Evolutionary conservation across 2,329 filamentous ascomycete species (phyloP), one percentile per base, ranked within the genome.

Genomic region (Pestalotiopsis sp.): DNA sequence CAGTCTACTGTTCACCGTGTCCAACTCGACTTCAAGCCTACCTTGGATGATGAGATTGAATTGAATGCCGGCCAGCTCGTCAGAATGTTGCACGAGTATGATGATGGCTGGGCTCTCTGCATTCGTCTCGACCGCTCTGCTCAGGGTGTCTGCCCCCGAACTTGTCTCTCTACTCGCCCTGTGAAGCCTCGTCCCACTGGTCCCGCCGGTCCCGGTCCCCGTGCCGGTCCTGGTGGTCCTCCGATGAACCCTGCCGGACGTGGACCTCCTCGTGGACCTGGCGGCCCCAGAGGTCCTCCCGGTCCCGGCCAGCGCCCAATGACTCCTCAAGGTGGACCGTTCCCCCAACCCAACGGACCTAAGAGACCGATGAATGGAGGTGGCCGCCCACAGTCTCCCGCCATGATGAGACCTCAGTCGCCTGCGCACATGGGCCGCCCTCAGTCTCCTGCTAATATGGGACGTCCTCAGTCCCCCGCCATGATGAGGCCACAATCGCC

Each of bases 71-170:
- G 96, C 66, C 91, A 97, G 71, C 86, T 99, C 63, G 93, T 98
- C 64, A 89, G 95, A 72, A 85, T 99, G 72, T 85, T 98, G 66
- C 95, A 98, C 77, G 95, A 97, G 81, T 99, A 98, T 76, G 96
- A 99, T 78, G 96, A 99, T 82, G 96, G 96, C 76, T 99, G 96
- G 96, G 93, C 95, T 77, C 93, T 98, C 67, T 98, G 94, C 81
- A 92, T 94, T 74, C 92, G 92, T 72, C 91, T 98, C 75, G 95
- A 98, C 80, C 92, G 94, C 72, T 95, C 94, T 70, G 87, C 93
- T 75, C 95, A 98, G 84, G 96, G 96, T 84, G 96, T 98, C 66
- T 93, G 93, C 68, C 96, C 96, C 14, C 90, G 96, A 74, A 97
- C 95, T 49, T 99, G 96, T 82, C 87, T 99, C 64, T 98, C 96